A percentile compares a stretch with the other conserved stretches of the same genome.
phyloP scores from a whole-genome alignment of 2,329 filamentous ascomycete genomes.

The Venturia aucupariae region DNA sequence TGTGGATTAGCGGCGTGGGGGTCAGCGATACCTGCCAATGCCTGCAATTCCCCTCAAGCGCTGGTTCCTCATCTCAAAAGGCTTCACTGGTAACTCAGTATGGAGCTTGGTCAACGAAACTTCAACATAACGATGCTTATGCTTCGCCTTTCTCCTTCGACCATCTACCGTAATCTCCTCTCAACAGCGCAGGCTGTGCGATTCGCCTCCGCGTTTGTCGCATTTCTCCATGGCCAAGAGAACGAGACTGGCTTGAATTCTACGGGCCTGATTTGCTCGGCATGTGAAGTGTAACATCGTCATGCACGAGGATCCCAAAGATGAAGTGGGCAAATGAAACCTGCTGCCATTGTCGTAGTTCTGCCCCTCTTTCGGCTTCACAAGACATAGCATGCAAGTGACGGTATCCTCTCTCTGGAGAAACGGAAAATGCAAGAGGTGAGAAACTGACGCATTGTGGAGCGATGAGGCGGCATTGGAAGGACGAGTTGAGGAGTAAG shows the following conservation, averaged over 20 bases:
- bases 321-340: background rate
- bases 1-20: constrained; percentile 1
- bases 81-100: background rate
- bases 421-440: background rate
- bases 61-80: background rate
- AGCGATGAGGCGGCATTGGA: background rate
- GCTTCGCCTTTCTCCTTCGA: background rate
- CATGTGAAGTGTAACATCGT: background rate
- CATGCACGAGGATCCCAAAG: background rate
- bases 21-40: background rate
- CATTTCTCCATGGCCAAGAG: background rate
- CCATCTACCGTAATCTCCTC: background rate
- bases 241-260: background rate
- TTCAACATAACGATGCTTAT: background rate
- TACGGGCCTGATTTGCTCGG: background rate
- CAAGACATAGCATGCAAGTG: background rate
- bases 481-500: background rate
- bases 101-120: background rate
- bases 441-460: background rate
- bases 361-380: background rate
- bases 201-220: too few relatives aligned
- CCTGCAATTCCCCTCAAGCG: background rate
- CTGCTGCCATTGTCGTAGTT: background rate
- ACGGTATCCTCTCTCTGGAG: background rate
- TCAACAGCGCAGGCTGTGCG: background rate